Evolutionary conservation across 768 basidiomycete species (phyloP).

Genomic region (Clathrus columnatus): DNA sequence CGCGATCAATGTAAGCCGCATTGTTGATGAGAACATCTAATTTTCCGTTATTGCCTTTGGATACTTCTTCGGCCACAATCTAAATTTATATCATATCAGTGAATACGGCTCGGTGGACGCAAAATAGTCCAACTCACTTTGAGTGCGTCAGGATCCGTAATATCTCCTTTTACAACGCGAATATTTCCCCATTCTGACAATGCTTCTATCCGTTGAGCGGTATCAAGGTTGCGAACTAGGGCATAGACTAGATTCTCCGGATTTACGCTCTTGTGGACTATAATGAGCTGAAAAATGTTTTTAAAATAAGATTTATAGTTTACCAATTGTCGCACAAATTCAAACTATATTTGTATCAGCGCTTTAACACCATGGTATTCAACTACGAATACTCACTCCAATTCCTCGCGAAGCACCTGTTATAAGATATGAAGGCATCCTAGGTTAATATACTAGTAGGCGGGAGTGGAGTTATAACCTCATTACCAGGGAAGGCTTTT

Average conservation of each 20-base stretch:
- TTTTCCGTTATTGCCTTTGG: constrained; percentile 18
- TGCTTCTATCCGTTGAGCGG: constrained; percentile 14
- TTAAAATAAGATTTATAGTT: neutral
- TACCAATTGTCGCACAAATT: constrained; percentile 8
- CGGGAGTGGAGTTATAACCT: too few relatives aligned
- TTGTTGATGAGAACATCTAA: constrained; percentile 33
- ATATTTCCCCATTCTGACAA: constrained; percentile 23
- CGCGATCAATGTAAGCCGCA: constrained; percentile 19
- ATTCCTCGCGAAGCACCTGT: constrained; percentile 6
- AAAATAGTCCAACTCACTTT: constrained; percentile 18
- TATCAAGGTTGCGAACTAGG: constrained; percentile 19
- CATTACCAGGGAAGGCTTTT: too few relatives aligned
- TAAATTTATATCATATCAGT: constrained; percentile 2
- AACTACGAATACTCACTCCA: neutral
- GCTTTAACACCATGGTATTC: neutral
- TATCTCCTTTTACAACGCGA: constrained; percentile 29
- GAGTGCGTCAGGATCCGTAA: constrained; percentile 23
- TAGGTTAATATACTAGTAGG: too few relatives aligned
- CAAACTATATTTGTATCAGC: neutral
- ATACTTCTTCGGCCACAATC: constrained; percentile 12
- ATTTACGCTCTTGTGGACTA: neutral
- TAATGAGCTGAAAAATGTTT: neutral
- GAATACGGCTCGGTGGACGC: neutral
- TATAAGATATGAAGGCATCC: constrained; percentile 4
- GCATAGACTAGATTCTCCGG: constrained; percentile 20